Percentiles rank a stretch among this genome's conserved stretches.
These are phyloP conservation scores for Lecanicillium sp. DNA, from an alignment of 2,329 filamentous ascomycete species.

Conservation along the genomic window DNA sequence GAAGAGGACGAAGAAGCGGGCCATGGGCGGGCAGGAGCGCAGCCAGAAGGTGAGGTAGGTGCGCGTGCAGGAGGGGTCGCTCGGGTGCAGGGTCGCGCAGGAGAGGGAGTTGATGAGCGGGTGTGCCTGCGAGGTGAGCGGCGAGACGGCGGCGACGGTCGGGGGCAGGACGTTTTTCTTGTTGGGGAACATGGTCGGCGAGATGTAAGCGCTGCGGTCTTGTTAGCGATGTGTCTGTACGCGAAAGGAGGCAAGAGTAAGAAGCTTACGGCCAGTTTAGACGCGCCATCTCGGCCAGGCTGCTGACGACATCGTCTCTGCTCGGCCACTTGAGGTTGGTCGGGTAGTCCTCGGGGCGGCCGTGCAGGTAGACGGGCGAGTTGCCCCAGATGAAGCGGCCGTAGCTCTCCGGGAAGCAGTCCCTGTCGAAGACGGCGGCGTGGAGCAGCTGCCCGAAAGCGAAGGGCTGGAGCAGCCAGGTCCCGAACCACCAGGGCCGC, in stretches of 20 bases:
- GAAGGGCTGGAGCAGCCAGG: conserved; percentile 74
- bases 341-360: conserved; percentile 63
- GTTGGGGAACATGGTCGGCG: conserved; percentile 78
- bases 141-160: conserved; percentile 61
- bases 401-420: conserved; percentile 52
- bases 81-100: conserved; percentile 83
- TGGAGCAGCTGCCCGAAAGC: conserved; percentile 72
- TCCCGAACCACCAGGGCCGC: conserved; percentile 76
- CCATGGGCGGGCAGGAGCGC: conserved; percentile 70
- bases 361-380: conserved; percentile 74
- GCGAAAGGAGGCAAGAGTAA: neutral
- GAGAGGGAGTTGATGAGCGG: conserved; percentile 79
- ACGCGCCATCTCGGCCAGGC: conserved; percentile 71
- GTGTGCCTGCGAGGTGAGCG: conserved; percentile 78
- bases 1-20: conserved; percentile 70
- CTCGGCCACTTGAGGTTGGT: conserved; percentile 65
- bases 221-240: neutral
- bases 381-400: conserved; percentile 58
- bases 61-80: conserved; percentile 79
- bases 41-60: conserved; percentile 87
- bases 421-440: conserved; percentile 69
- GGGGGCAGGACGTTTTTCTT: conserved; percentile 59
- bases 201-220: conserved; percentile 60
- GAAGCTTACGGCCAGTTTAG: conserved; percentile 77
- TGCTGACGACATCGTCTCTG: conserved; percentile 71